These are phyloP conservation scores for Euphorbia tirucalli DNA, from an alignment of 345 rosid genomes.

Conservation along the genomic window DNA sequence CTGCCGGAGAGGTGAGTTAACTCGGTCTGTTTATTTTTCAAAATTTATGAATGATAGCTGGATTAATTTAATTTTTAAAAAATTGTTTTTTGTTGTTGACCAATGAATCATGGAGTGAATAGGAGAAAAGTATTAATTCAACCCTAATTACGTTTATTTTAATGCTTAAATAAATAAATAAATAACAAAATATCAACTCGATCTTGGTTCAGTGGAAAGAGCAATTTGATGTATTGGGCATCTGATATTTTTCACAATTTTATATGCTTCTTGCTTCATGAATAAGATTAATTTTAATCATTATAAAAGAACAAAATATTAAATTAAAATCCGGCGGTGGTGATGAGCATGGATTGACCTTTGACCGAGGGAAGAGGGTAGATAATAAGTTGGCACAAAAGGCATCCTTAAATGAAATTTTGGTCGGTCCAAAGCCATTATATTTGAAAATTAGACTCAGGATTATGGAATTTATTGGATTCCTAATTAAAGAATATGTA, in stretches of 20 bases:
- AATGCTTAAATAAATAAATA: no score
- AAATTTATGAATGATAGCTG: background rate
- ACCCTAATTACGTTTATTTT: background rate
- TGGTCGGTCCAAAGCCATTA: background rate
- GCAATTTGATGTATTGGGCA: no score
- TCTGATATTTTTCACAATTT: no score
- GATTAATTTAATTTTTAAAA: background rate
- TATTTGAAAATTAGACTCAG: background rate
- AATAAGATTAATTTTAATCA: no score
- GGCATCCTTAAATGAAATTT: background rate
- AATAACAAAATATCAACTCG: background rate
- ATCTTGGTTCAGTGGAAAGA: no score
- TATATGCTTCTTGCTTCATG: no score
- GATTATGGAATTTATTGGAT: background rate
- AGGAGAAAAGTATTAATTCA: background rate
- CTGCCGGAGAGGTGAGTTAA: constrained; percentile 71
- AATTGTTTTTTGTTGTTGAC: background rate
- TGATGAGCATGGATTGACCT: constrained; percentile 3
- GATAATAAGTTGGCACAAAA: background rate
- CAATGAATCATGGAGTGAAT: background rate
- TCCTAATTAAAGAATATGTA: background rate
- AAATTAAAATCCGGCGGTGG: no score
- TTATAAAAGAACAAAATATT: no score
- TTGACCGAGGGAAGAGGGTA: constrained; percentile 9
- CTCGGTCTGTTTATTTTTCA: background rate